phyloP scores from a whole-genome alignment of 2,329 filamentous ascomycete genomes.

The Colletotrichum salicis region DNA sequence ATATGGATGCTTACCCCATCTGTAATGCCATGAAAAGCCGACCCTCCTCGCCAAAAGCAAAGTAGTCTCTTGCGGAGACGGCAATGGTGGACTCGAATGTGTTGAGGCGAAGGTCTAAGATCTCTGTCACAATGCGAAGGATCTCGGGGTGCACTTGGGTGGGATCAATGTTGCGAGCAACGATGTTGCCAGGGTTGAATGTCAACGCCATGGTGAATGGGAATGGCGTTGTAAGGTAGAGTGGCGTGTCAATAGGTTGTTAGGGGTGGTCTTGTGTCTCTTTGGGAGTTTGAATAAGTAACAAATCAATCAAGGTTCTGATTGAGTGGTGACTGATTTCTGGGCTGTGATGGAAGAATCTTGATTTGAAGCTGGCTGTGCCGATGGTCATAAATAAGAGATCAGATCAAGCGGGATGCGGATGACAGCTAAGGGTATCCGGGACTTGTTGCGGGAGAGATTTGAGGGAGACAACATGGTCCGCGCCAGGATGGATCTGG shows the following conservation, averaged over 20 bases:
- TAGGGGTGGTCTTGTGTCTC: neutral
- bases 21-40: slow-evolving; percentile 29
- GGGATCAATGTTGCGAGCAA: slow-evolving; percentile 27
- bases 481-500: neutral
- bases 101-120: slow-evolving; percentile 27
- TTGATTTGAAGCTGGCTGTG: neutral
- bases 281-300: neutral
- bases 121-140: slow-evolving; percentile 19
- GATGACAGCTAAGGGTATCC: neutral
- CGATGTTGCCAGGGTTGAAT: slow-evolving; percentile 27
- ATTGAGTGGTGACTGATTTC: neutral
- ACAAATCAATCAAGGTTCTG: neutral
- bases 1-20: slow-evolving; percentile 16
- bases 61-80: slow-evolving; percentile 22
- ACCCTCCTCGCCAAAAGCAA: slow-evolving; percentile 23
- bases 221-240: slow-evolving; percentile 4
- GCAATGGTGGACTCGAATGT: slow-evolving; percentile 27
- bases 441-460: neutral
- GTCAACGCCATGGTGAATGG: slow-evolving; percentile 8
- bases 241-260: neutral
- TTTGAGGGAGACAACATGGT: slow-evolving; percentile 19
- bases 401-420: neutral
- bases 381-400: slow-evolving; percentile 21
- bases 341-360: neutral
- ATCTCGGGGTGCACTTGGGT: slow-evolving; percentile 15